Base-by-base conservation (phyloP, 345 rosid species). In the Eucalyptus sp. region DNA sequence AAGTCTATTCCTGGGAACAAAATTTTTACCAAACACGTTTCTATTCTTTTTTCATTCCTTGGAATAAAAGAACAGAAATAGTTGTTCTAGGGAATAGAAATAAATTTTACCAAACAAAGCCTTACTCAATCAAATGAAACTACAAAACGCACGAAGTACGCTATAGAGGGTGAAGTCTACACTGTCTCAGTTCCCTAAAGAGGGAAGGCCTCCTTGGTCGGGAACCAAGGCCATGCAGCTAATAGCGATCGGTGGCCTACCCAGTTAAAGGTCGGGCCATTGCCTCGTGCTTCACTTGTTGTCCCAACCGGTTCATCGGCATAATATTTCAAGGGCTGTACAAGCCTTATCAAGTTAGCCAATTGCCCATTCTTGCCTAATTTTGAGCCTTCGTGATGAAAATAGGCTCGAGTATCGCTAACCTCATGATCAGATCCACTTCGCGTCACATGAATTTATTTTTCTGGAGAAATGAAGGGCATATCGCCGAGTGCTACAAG, bases 151-250 rank as follows among this genome's bases (percentile, higher is more conserved):
- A 71, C 25, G 44, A 0, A 10, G 46, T 33, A 33, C 1, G 25
- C 41, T 33, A 17, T 4, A 68, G 5, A 68, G 81, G 81, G 13
- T 10, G 1, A 18, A 71, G 44, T 71, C 46, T 3, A 8, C 81
- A 95, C 99, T 95, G 88, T 93, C 62, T 92, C 93, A 89, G 93
- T 93, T 88, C 95, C 94, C 88, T 91, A 88, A 48, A 96, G 93
- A 37, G 97, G 94, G 90, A 97, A 94, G 71, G 84, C 92, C 85
- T 95, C 93, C 90, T 92, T 56, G 60, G 60, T 56, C 12, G 60
- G 60, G 60, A 22, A 56, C 22, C 56, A 29, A 64, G 20, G 71
- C 37, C 37, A 64, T 10, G 3, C 22, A 51, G 31, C 71, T 14
- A 2, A 64, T n/a, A 64, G 37, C 37, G 37, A 29, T n/a, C 22